Percentiles rank a stretch among this genome's conserved stretches.
These are phyloP conservation scores for Phytophthora sp. DNA, from an alignment of 352 stramenopile species.

Conservation along the genomic window DNA sequence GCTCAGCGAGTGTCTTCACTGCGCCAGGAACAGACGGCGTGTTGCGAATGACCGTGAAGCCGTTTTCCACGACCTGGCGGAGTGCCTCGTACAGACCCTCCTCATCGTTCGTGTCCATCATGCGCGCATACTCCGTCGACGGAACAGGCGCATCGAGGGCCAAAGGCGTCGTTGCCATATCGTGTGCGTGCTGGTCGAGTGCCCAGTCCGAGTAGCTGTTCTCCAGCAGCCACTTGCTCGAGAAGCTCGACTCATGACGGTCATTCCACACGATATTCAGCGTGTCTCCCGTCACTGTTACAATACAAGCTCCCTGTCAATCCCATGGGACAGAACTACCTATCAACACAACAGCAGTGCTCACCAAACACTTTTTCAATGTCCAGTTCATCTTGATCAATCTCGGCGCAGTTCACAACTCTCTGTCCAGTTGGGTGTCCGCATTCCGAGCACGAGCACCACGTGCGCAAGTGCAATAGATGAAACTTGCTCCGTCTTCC, in stretches of 20 bases:
- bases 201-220: slow-evolving; percentile 76
- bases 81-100: slow-evolving; percentile 71
- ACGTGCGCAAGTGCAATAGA: slow-evolving; percentile 76
- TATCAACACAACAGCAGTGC: slow-evolving; percentile 1
- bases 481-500: slow-evolving; percentile 74
- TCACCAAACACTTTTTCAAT: slow-evolving; percentile 81
- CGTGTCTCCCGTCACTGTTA: slow-evolving; percentile 72
- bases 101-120: slow-evolving; percentile 74
- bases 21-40: slow-evolving; percentile 57
- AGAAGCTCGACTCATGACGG: slow-evolving; percentile 71
- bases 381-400: slow-evolving; percentile 53
- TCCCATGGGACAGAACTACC: background rate
- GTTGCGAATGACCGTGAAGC: slow-evolving; percentile 76
- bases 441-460: slow-evolving; percentile 74
- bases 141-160: slow-evolving; percentile 56
- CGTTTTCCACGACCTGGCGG: slow-evolving; percentile 71
- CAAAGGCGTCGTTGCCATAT: slow-evolving; percentile 57
- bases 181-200: slow-evolving; percentile 51
- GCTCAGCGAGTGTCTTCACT: slow-evolving; percentile 81
- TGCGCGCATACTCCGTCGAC: slow-evolving; percentile 59
- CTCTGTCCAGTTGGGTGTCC: slow-evolving; percentile 80
- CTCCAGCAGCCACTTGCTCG: slow-evolving; percentile 72
- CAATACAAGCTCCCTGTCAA: background rate
- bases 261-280: slow-evolving; percentile 79
- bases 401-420: slow-evolving; percentile 79